These are phyloP conservation scores for Suillus lakei DNA, from an alignment of 768 basidiomycete genomes.

Conservation along the genomic window DNA sequence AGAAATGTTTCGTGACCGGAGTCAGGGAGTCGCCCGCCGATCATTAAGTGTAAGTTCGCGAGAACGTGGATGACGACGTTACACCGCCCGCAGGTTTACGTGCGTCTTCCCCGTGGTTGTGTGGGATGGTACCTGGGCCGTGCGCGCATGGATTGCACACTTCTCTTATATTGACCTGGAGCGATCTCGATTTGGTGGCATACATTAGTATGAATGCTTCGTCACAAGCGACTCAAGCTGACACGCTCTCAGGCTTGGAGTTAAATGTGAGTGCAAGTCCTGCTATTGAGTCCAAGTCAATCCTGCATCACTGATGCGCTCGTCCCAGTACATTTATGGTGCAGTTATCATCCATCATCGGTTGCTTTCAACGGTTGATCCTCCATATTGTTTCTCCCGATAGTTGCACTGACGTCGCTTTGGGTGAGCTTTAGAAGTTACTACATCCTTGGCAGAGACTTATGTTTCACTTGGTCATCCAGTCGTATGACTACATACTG, in stretches of 20 bases:
- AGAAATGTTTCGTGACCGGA: too few relatives aligned
- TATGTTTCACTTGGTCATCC: neutral
- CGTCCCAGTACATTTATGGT: neutral
- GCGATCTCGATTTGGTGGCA: too few relatives aligned
- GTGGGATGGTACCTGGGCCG: neutral
- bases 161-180: too few relatives aligned
- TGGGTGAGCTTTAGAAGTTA: neutral
- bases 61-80: too few relatives aligned
- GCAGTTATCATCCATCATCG: neutral
- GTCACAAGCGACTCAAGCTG: neutral
- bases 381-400: too few relatives aligned
- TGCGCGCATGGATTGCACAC: too few relatives aligned
- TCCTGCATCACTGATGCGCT: neutral
- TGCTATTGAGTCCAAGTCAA: neutral
- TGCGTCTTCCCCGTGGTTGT: too few relatives aligned
- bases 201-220: neutral
- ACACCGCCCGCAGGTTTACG: neutral
- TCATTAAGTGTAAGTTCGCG: too few relatives aligned
- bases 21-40: neutral
- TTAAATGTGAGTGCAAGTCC: neutral
- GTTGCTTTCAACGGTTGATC: neutral
- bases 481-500: neutral
- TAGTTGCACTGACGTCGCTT: neutral
- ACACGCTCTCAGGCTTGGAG: too few relatives aligned
- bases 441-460: neutral